Conservation (phyloP, 106 monocot genomes). For the Apostasia ramifera region DNA sequence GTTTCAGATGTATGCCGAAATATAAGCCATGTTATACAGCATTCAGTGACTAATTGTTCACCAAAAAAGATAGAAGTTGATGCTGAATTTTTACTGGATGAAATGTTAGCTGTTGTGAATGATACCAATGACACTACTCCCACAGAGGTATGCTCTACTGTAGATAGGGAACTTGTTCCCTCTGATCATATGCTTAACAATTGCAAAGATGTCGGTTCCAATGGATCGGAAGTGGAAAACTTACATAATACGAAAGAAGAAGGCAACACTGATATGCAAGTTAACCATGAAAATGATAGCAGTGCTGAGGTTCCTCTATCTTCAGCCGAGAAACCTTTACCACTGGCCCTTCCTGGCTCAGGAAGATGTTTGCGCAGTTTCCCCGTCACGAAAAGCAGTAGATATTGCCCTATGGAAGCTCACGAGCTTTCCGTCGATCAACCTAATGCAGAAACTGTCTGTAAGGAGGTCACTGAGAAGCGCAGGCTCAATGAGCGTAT, state of each 20-base stretch:
- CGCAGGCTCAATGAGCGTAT: not conserved
- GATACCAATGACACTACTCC: conserved; percentile 1
- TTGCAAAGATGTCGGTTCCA: not conserved
- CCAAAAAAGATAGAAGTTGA: not conserved
- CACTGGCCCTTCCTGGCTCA: not conserved
- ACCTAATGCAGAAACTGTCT: not conserved
- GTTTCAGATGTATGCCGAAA: not conserved
- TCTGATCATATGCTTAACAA: not conserved
- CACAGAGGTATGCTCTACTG: not conserved
- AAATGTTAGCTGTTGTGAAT: not conserved
- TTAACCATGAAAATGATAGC: not conserved
- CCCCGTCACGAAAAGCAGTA: not conserved
- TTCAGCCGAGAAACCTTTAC: not conserved
- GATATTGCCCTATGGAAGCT: not conserved
- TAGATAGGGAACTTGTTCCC: not conserved
- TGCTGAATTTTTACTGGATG: not conserved
- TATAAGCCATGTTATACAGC: conserved; percentile 3
- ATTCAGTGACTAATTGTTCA: not conserved
- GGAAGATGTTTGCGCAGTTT: not conserved
- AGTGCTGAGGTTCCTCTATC: not conserved
- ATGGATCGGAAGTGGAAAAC: not conserved
- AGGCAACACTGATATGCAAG: not conserved
- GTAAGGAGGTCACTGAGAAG: not conserved
- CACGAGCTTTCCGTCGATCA: not conserved
- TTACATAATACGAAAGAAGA: not conserved